These are phyloP conservation scores for Diplodia sapinea DNA, from an alignment of 2,329 filamentous ascomycete genomes.

Conservation along the genomic window DNA sequence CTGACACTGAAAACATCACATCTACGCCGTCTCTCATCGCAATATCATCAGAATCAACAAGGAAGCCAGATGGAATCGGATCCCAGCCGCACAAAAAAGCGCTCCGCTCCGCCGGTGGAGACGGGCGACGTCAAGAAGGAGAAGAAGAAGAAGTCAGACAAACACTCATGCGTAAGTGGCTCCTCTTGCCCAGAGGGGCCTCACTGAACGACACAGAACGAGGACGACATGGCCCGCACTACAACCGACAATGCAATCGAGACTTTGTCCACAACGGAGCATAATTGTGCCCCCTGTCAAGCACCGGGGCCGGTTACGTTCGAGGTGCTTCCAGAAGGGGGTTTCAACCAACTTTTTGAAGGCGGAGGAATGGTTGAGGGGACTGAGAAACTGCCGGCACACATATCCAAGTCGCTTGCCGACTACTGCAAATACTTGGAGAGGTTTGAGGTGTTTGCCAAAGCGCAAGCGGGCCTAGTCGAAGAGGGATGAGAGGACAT, in stretches of 20 bases:
- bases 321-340: neutral
- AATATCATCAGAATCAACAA: neutral
- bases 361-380: too few relatives aligned
- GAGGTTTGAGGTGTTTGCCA: neutral
- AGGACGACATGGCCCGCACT: neutral
- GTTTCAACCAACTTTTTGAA: neutral
- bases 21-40: neutral
- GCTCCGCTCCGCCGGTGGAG: neutral
- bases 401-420: neutral
- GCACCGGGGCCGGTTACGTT: neutral
- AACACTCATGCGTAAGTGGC: neutral
- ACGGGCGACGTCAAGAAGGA: neutral
- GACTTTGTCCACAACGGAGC: neutral
- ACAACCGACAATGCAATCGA: neutral
- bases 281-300: neutral
- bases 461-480: neutral
- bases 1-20: neutral
- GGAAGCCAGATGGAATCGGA: neutral
- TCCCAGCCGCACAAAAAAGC: neutral
- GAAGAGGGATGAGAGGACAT: neutral
- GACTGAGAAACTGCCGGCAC: neutral
- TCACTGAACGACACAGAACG: neutral
- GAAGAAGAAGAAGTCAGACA: neutral
- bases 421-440: constrained; percentile 7
- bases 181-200: neutral